These are phyloP conservation scores for Hymenoscyphus albidus DNA, from an alignment of 2,329 filamentous ascomycete genomes.

Conservation along the genomic window DNA sequence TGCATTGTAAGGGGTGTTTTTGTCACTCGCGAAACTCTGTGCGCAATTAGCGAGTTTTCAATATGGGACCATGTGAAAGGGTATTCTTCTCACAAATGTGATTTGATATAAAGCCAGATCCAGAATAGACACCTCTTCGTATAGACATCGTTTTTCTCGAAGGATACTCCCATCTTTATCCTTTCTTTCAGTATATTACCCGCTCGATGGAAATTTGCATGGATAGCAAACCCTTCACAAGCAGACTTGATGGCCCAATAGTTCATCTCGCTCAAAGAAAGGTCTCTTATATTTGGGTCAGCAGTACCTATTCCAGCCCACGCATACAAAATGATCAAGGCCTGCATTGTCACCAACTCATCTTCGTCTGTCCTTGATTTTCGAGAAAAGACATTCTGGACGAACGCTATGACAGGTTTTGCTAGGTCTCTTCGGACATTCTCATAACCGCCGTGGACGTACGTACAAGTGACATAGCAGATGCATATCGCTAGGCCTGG, in stretches of 20 bases:
- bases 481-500: background rate
- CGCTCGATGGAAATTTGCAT: background rate
- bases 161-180: no score
- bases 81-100: background rate
- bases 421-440: background rate
- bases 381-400: background rate
- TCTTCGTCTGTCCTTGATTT: background rate
- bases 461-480: constrained; percentile 5
- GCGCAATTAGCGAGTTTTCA: background rate
- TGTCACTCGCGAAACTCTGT: constrained; percentile 1
- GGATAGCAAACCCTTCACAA: constrained; percentile 4
- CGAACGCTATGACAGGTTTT: background rate
- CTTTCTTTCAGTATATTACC: background rate
- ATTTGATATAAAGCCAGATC: constrained; percentile 1
- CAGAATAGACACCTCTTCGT: background rate
- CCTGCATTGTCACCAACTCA: constrained; percentile 5
- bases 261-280: background rate
- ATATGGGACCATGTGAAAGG: background rate
- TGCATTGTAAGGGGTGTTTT: background rate
- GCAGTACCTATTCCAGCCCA: background rate
- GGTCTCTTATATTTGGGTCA: background rate
- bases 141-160: background rate
- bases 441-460: background rate
- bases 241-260: constrained; percentile 5
- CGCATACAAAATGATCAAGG: background rate